Conservation (phyloP, 2,329 filamentous ascomycete species). For the Aspergillus sclerotialis region DNA sequence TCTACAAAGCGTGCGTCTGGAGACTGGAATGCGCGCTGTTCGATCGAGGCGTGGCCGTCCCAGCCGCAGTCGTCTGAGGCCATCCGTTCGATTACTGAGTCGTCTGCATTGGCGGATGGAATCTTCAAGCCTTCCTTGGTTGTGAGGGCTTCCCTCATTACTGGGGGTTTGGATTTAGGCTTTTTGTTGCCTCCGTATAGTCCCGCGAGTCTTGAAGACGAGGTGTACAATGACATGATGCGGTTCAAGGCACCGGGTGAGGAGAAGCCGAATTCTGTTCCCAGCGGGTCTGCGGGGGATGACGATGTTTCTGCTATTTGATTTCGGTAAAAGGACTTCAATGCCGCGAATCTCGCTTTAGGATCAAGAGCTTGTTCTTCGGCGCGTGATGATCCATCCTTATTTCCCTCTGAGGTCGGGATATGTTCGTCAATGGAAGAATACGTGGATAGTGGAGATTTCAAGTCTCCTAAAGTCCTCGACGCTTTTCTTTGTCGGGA, state of each 20-base stretch:
- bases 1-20: constrained; percentile 56
- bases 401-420: constrained; percentile 17
- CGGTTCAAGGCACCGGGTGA: constrained; percentile 78
- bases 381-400: constrained; percentile 28
- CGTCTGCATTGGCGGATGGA: constrained; percentile 54
- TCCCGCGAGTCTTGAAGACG: constrained; percentile 45
- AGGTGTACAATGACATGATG: constrained; percentile 85
- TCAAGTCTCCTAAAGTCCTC: constrained; percentile 31
- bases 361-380: constrained; percentile 43
- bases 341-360: constrained; percentile 65
- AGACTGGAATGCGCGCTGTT: constrained; percentile 47
- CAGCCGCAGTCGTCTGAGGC: constrained; percentile 50
- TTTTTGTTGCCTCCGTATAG: constrained; percentile 53
- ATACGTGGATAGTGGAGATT: constrained; percentile 31
- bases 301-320: constrained; percentile 62
- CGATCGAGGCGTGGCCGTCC: constrained; percentile 52
- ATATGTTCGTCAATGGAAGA: constrained; percentile 28
- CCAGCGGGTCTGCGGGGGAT: constrained; percentile 47
- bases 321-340: constrained; percentile 73
- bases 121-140: constrained; percentile 65
- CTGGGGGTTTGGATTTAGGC: constrained; percentile 57
- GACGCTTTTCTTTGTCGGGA: constrained; percentile 31
- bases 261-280: constrained; percentile 47
- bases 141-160: constrained; percentile 73
- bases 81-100: constrained; percentile 54